A percentile compares a stretch with the other conserved stretches of the same genome.
These are phyloP conservation scores for Alternaria triticimaculans DNA, from an alignment of 2,329 filamentous ascomycete species.

Conservation along the genomic window DNA sequence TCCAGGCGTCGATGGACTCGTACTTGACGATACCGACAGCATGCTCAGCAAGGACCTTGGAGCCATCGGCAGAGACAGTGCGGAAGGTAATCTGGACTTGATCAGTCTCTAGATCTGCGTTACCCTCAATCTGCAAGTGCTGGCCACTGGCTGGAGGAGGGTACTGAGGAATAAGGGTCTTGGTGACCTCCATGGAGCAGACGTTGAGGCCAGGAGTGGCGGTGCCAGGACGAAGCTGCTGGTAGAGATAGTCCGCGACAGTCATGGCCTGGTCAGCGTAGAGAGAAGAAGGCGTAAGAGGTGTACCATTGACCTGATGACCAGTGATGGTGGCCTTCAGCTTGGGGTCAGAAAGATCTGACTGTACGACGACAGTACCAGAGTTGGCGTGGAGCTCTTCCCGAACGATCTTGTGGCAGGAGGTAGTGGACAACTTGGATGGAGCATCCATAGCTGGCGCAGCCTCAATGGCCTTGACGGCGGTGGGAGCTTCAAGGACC, in stretches of 20 bases:
- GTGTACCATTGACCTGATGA: conserved; percentile 71
- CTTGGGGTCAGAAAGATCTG: conserved; percentile 69
- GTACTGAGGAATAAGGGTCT: conserved; percentile 69
- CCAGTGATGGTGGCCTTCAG: conserved; percentile 68
- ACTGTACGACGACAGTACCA: conserved; percentile 68
- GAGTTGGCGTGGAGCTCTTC: conserved; percentile 68
- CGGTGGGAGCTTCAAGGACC: conserved; percentile 51
- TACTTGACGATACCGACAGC: conserved; percentile 68
- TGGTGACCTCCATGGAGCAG: conserved; percentile 70
- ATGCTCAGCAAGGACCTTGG: conserved; percentile 64
- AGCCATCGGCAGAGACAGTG: conserved; percentile 67
- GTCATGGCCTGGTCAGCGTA: conserved; percentile 72
- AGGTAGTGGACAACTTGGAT: conserved; percentile 67
- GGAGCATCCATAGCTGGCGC: conserved; percentile 51
- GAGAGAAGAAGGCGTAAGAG: conserved; percentile 69
- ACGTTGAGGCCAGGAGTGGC: conserved; percentile 68
- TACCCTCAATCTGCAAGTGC: conserved; percentile 66
- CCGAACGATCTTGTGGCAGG: conserved; percentile 68
- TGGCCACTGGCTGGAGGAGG: conserved; percentile 60
- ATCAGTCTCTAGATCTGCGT: conserved; percentile 63
- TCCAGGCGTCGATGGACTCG: conserved; percentile 66
- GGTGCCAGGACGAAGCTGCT: conserved; percentile 64
- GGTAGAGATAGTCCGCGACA: conserved; percentile 71
- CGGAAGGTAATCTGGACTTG: conserved; percentile 62
- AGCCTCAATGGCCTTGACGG: conserved; percentile 48